Evolutionary conservation across 495 filamentous ascomycete species (phyloP).

Genomic region (Evernia prunastri): DNA sequence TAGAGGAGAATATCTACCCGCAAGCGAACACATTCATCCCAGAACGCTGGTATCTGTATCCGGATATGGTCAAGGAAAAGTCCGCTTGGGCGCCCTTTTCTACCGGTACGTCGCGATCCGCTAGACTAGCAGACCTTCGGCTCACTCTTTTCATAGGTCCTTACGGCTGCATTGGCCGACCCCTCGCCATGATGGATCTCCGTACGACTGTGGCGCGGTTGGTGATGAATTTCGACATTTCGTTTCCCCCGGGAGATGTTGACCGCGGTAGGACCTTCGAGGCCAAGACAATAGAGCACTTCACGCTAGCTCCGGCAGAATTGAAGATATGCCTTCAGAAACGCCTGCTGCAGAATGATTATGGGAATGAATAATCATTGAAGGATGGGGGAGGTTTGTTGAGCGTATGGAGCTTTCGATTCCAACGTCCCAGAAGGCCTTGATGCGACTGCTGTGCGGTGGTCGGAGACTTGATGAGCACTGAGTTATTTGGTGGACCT

Average conservation of each 20-base stretch:
- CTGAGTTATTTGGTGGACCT: too few relatives aligned
- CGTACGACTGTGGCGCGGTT: neutral
- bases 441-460: too few relatives aligned
- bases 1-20: neutral
- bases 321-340: neutral
- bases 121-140: too few relatives aligned
- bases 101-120: neutral
- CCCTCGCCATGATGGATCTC: too few relatives aligned
- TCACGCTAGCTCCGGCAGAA: neutral
- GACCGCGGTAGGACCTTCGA: neutral
- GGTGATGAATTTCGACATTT: neutral
- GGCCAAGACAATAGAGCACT: neutral
- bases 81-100: neutral
- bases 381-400: too few relatives aligned
- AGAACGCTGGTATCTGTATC: neutral
- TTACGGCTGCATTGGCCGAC: neutral
- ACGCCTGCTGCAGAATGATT: too few relatives aligned
- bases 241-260: neutral
- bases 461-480: too few relatives aligned
- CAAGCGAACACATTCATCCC: neutral
- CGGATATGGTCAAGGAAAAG: neutral
- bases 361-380: too few relatives aligned
- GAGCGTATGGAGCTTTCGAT: too few relatives aligned
- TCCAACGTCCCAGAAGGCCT: too few relatives aligned
- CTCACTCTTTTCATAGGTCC: neutral